Evolutionary conservation across 2,329 filamentous ascomycete species (phyloP).

Genomic region (Camillea tinctor): DNA sequence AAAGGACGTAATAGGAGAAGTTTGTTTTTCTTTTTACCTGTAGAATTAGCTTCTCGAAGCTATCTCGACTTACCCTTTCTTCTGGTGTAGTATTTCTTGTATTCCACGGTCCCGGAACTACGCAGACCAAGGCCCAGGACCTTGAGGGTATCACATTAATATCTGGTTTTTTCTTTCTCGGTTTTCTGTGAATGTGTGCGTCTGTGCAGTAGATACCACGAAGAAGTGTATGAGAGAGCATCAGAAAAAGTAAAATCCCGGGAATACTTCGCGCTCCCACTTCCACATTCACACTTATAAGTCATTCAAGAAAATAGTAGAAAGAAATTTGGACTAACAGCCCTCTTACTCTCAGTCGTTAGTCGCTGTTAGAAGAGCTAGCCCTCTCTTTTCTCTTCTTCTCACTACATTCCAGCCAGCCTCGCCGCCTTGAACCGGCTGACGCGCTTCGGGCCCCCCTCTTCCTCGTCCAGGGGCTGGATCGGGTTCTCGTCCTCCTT

Average conservation of each 20-base stretch:
- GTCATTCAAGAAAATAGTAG: neutral
- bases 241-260: too few relatives aligned
- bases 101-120: too few relatives aligned
- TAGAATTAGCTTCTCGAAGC: neutral
- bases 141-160: too few relatives aligned
- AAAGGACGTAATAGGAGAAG: neutral
- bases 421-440: slow-evolving; percentile 74
- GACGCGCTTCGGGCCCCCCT: slow-evolving; percentile 61
- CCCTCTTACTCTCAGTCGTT: too few relatives aligned
- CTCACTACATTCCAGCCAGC: slow-evolving; percentile 50
- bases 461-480: slow-evolving; percentile 65
- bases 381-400: neutral
- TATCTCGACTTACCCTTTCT: neutral
- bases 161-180: too few relatives aligned
- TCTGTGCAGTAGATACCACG: too few relatives aligned
- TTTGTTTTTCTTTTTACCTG: neutral
- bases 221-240: too few relatives aligned
- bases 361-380: too few relatives aligned
- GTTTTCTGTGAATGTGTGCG: too few relatives aligned
- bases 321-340: too few relatives aligned
- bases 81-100: neutral
- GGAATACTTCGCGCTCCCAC: too few relatives aligned
- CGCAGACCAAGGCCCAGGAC: too few relatives aligned
- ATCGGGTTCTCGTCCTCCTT: slow-evolving; percentile 67
- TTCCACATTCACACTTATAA: slow-evolving; percentile 25